These are phyloP conservation scores for Fusarium chuoi DNA, from an alignment of 2,329 filamentous ascomycete genomes.

Conservation along the genomic window DNA sequence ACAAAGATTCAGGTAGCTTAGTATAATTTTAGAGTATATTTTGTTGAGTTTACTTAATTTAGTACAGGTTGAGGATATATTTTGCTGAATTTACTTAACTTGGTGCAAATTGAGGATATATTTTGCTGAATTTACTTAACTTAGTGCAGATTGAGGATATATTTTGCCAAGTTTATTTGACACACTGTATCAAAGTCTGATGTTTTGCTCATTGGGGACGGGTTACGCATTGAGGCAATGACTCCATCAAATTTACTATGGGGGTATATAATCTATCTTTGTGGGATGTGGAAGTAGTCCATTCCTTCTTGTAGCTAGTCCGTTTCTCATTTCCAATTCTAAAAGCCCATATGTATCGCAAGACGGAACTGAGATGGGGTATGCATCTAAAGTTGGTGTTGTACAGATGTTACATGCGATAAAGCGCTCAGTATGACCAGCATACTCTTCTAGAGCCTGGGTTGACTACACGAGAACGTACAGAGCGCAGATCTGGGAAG, in stretches of 20 bases:
- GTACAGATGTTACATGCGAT: not conserved
- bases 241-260: slow-evolving; percentile 2
- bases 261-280: slow-evolving; percentile 33
- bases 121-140: not conserved
- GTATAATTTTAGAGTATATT: not conserved
- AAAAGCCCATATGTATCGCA: not conserved
- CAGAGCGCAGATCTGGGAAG: slow-evolving; percentile 61
- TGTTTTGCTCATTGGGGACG: not conserved
- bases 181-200: not conserved
- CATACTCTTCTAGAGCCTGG: not conserved
- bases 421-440: slow-evolving; percentile 1
- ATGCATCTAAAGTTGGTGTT: not conserved
- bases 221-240: not conserved
- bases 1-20: not conserved
- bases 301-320: not conserved
- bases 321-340: not conserved
- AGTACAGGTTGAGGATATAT: not conserved
- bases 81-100: not conserved
- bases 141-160: not conserved
- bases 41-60: not conserved
- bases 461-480: slow-evolving; percentile 60
- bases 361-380: not conserved
- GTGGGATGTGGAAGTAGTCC: not conserved
- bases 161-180: not conserved
- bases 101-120: not conserved